Evolutionary conservation across 2,329 filamentous ascomycete genomes (phyloP).

Genomic region (Penicillium paneum): DNA sequence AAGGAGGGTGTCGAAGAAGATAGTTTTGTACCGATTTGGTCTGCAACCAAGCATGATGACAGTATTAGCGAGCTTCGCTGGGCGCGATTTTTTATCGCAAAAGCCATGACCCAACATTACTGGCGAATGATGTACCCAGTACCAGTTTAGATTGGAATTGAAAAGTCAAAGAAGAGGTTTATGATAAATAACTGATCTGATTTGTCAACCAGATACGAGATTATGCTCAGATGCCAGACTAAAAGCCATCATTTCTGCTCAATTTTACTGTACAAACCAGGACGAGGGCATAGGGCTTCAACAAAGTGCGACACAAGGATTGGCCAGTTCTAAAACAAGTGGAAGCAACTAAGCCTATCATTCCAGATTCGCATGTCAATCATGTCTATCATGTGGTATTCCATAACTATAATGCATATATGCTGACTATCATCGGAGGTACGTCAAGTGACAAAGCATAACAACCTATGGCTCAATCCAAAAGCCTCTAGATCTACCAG

Average conservation of each 20-base stretch:
- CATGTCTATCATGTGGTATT: background rate
- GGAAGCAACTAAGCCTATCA: background rate
- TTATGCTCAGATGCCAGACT: background rate
- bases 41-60: background rate
- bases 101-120: background rate
- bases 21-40: background rate
- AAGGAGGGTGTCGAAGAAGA: background rate
- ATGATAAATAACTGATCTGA: background rate
- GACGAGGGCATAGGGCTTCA: too few relatives aligned
- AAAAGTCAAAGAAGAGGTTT: background rate
- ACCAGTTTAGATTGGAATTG: background rate
- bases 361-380: background rate
- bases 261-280: background rate
- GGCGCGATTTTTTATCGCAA: background rate
- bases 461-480: background rate
- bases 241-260: background rate
- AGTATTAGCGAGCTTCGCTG: background rate
- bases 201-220: too few relatives aligned
- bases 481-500: slow-evolving; percentile 41
- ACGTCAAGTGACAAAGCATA: background rate
- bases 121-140: background rate
- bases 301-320: background rate
- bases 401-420: slow-evolving; percentile 6
- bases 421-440: background rate
- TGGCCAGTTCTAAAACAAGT: background rate